Evolutionary conservation across 2,329 filamentous ascomycete genomes (phyloP).

Genomic region (Calonectria crousiana): DNA sequence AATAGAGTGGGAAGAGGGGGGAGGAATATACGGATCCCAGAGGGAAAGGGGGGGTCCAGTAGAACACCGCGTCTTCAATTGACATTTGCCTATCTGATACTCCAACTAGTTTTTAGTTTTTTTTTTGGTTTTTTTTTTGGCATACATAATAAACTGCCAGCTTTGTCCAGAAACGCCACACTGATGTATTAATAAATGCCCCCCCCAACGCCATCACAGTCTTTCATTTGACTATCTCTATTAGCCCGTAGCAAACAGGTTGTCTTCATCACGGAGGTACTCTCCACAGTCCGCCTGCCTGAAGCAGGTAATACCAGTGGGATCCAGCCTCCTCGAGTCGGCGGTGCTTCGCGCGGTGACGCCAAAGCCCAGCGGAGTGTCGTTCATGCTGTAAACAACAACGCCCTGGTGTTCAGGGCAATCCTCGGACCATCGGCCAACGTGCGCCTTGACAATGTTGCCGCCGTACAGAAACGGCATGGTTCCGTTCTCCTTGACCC

Average conservation of each 20-base stretch:
- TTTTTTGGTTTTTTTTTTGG: conserved; percentile 24
- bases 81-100: conserved; percentile 38
- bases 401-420: conserved; percentile 94
- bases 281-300: conserved; percentile 95
- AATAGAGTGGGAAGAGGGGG: conserved; percentile 1
- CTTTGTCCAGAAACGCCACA: conserved; percentile 38
- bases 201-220: conserved; percentile 40
- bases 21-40: conserved; percentile 20
- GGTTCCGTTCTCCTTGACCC: conserved; percentile 95
- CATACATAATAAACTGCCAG: conserved; percentile 4
- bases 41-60: conserved; percentile 11
- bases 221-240: conserved; percentile 12
- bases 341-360: conserved; percentile 89
- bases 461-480: conserved; percentile 98
- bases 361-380: conserved; percentile 93
- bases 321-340: conserved; percentile 86
- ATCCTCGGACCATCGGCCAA: conserved; percentile 89
- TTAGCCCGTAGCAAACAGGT: conserved; percentile 69
- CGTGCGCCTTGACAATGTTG: conserved; percentile 79
- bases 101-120: conserved; percentile 34
- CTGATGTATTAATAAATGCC: conserved; percentile 31
- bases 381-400: conserved; percentile 91
- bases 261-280: conserved; percentile 87
- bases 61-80: conserved; percentile 38
- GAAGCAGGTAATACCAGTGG: conserved; percentile 90